Conservation (phyloP, 441 rosid genomes). For the Daphne laureola region DNA sequence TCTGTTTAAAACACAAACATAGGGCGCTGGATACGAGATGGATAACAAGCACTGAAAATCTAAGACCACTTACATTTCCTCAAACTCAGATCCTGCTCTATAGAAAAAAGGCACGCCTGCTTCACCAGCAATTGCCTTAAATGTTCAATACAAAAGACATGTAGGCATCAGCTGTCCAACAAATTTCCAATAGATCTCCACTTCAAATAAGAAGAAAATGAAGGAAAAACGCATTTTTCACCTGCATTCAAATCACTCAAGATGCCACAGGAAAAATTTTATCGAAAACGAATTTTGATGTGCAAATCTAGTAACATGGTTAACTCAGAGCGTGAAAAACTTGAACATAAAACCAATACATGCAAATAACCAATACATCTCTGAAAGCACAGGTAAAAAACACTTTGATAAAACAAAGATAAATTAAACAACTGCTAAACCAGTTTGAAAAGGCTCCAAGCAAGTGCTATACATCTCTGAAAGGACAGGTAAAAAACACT, state of each 20-base stretch:
- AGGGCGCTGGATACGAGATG: constrained; percentile 6
- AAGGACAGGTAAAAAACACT: too few relatives aligned
- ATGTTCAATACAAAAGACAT: constrained; percentile 21
- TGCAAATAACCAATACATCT: too few relatives aligned
- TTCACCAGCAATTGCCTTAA: constrained; percentile 98
- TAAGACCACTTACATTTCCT: constrained; percentile 76
- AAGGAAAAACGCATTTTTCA: too few relatives aligned
- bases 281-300: too few relatives aligned
- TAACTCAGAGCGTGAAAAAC: neutral
- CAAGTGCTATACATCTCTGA: too few relatives aligned
- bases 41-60: constrained; percentile 1
- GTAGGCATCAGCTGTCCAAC: neutral
- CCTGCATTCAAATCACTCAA: too few relatives aligned
- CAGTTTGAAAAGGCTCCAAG: too few relatives aligned
- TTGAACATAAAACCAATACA: too few relatives aligned
- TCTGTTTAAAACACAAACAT: constrained; percentile 4
- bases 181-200: neutral
- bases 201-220: neutral
- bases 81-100: constrained; percentile 98
- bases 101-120: constrained; percentile 99
- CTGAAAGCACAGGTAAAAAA: too few relatives aligned
- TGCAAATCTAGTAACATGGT: neutral
- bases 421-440: too few relatives aligned
- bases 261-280: too few relatives aligned
- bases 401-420: too few relatives aligned